These are phyloP conservation scores for Zelopaecilomyces penicillatus DNA, from an alignment of 2,329 filamentous ascomycete species.

Conservation along the genomic window DNA sequence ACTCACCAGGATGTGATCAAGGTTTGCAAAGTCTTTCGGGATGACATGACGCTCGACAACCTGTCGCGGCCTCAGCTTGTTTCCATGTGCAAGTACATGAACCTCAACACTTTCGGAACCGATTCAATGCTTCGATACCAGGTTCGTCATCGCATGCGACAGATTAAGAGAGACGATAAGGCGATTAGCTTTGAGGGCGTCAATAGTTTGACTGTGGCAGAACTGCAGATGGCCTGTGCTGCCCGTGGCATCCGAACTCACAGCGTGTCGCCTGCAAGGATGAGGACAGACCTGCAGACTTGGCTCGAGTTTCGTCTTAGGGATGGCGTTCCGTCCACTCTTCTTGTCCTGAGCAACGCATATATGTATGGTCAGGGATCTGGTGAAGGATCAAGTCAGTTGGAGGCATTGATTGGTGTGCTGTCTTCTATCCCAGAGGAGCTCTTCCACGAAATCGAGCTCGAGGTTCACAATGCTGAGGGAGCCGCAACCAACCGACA, in stretches of 20 bases:
- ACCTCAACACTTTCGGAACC: constrained; percentile 91
- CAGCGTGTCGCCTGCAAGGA: constrained; percentile 77
- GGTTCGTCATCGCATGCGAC: constrained; percentile 93
- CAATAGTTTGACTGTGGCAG: constrained; percentile 82
- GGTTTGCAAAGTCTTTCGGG: constrained; percentile 98
- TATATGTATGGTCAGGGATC: constrained; percentile 93
- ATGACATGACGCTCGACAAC: constrained; percentile 95
- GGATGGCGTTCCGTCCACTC: constrained; percentile 91
- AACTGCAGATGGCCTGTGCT: constrained; percentile 86
- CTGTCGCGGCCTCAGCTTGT: constrained; percentile 90
- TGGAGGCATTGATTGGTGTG: constrained; percentile 86
- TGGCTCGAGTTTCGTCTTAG: constrained; percentile 92
- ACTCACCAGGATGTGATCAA: constrained; percentile 90
- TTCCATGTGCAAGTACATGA: constrained; percentile 98
- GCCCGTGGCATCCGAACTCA: constrained; percentile 89
- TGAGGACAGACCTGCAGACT: constrained; percentile 82
- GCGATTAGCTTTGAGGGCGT: constrained; percentile 93
- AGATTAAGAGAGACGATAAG: constrained; percentile 96
- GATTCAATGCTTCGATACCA: constrained; percentile 98
- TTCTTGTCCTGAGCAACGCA: constrained; percentile 91
- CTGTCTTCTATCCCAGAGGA: constrained; percentile 94
- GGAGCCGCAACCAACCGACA: constrained; percentile 98
- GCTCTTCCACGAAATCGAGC: constrained; percentile 97
- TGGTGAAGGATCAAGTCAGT: constrained; percentile 80
- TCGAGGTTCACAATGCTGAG: constrained; percentile 94